Evolutionary conservation across 495 filamentous ascomycete species (phyloP).

Genomic region (Xeromyces bisporus): DNA sequence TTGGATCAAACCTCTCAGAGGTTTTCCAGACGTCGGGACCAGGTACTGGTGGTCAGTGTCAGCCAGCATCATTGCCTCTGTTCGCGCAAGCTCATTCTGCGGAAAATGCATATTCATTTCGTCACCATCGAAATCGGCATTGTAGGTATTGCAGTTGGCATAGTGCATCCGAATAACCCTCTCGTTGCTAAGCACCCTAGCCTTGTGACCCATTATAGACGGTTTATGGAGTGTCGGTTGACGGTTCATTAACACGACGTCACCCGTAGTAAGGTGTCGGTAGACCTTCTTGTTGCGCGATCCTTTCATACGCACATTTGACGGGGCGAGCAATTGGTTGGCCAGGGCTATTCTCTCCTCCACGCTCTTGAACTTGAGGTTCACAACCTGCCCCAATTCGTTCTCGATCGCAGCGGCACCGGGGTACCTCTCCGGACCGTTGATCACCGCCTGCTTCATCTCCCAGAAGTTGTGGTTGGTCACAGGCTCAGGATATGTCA

Average conservation of each 20-base stretch:
- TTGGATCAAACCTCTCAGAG: constrained; percentile 90
- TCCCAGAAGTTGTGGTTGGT: constrained; percentile 94
- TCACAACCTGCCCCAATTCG: constrained; percentile 82
- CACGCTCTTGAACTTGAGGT: constrained; percentile 63
- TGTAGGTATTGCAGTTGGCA: constrained; percentile 98
- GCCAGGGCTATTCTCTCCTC: constrained; percentile 77
- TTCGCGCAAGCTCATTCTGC: constrained; percentile 84
- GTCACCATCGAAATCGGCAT: constrained; percentile 99
- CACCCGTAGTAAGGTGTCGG: constrained; percentile 86
- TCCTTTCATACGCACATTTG: constrained; percentile 54
- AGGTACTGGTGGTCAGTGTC: constrained; percentile 97
- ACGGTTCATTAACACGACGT: constrained; percentile 96
- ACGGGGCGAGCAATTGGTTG: constrained; percentile 84
- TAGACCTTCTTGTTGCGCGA: constrained; percentile 91
- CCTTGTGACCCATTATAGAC: constrained; percentile 98
- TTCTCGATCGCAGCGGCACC: constrained; percentile 90
- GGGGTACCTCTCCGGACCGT: constrained; percentile 84
- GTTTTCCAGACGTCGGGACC: constrained; percentile 83
- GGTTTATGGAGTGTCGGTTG: constrained; percentile 99
- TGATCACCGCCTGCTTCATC: constrained; percentile 89
- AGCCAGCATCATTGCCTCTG: constrained; percentile 80
- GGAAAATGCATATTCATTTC: constrained; percentile 99
- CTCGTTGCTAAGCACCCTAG: constrained; percentile 79
- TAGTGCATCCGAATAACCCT: constrained; percentile 99
- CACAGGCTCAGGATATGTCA: constrained; percentile 94